These are phyloP conservation scores for Penicillium maclennaniae DNA, from an alignment of 495 filamentous ascomycete genomes.

Conservation along the genomic window DNA sequence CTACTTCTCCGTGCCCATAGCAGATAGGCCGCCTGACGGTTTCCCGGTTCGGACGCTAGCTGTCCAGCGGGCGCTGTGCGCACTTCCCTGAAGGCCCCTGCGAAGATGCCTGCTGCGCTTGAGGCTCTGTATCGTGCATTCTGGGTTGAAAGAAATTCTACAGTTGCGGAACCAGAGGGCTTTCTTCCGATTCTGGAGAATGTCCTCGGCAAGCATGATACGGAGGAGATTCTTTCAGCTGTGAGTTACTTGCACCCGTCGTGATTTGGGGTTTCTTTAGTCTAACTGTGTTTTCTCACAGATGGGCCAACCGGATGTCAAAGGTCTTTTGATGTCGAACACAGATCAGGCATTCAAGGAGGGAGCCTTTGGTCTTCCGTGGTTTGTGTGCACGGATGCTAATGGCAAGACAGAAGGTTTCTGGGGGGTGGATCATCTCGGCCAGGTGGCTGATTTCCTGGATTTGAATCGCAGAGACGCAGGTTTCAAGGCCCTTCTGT, in stretches of 20 bases:
- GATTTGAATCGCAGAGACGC: constrained; percentile 44
- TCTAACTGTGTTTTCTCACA: constrained; percentile 22
- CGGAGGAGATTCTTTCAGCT: constrained; percentile 38
- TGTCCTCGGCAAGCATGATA: constrained; percentile 48
- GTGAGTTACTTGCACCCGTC: constrained; percentile 13
- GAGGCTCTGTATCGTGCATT: constrained; percentile 52
- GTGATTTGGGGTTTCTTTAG: not conserved
- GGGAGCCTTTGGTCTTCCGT: constrained; percentile 71
- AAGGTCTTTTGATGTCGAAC: constrained; percentile 48
- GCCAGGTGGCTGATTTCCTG: constrained; percentile 59
- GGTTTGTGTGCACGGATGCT: constrained; percentile 61
- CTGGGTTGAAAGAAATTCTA: constrained; percentile 50
- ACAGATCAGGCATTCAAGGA: constrained; percentile 55
- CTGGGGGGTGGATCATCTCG: constrained; percentile 69
- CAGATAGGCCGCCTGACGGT: constrained; percentile 41
- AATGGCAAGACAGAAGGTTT: constrained; percentile 59
- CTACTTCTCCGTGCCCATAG: constrained; percentile 59
- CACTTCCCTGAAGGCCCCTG: constrained; percentile 35
- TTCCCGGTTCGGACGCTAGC: constrained; percentile 58
- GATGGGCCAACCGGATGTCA: constrained; percentile 46
- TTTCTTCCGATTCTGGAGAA: constrained; percentile 42
- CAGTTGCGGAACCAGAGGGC: constrained; percentile 48
- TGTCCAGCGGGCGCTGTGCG: constrained; percentile 48
- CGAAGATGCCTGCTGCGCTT: constrained; percentile 41
- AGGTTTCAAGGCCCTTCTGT: constrained; percentile 30